Base-by-base conservation (phyloP, 2,329 filamentous ascomycete species). In the Aspergillus brunneoviolaceus region DNA sequence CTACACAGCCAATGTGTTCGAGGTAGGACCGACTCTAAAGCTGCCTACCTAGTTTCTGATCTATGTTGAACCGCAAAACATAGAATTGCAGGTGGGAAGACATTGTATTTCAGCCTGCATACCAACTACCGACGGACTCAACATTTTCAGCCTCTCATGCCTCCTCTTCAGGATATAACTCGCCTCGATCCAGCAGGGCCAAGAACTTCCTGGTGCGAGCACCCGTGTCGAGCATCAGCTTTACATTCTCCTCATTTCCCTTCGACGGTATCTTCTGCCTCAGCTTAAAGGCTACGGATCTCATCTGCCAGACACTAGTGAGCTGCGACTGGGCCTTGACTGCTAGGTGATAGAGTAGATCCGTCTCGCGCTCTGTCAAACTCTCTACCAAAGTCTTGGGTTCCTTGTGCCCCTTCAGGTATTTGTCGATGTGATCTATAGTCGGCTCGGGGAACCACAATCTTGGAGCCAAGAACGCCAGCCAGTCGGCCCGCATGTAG, bases 401-500 rank as follows among this genome's bases (percentile, higher is more conserved):
- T 9, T 12, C 21, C 27, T 29, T 12, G 14, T 12, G 11, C 31
- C 14, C 35, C 9, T 21, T 29, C 50, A 51, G 7, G 14, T 39
- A 23, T 7, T 14, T n/a, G 9, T 19, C n/a, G n/a, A 51, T 23
- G 4, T 51, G 29, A 29, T 51, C 23, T 12, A 23, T 21, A 10
- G 33, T 29, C 16, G n/a, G 19, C 4, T 23, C n/a, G 3, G n/a
- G 29, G 12, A 51, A 51, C 23, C 50, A n/a, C 29, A 35, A 21
- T 14, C 19, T 51, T 5, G 49, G 49, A 4, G 25, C 49, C 16
- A 16, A 2, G 14, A 52, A 39, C 14, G 50, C 50, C n/a, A 39
- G 29, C 50, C 50, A 52, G 50, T 39, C 50, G n/a, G 50, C 50
- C 6, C 50, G 50, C n/a, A 42, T 52, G 19, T 52, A 52, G 31